phyloP scores from a whole-genome alignment of 2,329 filamentous ascomycete genomes.

The Apiospora hydei region DNA sequence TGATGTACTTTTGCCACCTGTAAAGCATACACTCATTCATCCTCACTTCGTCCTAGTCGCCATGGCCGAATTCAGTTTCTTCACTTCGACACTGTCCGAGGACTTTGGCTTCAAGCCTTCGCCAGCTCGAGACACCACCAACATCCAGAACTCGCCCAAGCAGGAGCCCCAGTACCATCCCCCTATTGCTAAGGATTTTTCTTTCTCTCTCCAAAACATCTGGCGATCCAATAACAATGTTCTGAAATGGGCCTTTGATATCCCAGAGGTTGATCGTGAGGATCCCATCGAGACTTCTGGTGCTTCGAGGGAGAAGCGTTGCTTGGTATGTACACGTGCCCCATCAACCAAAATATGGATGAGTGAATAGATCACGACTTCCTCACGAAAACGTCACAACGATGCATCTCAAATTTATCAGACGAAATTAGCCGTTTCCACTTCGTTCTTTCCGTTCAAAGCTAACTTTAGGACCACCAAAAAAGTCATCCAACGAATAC shows the following conservation, averaged over 20 bases:
- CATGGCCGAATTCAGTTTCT: slow-evolving; percentile 6
- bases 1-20: background rate
- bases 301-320: slow-evolving; percentile 34
- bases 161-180: slow-evolving; percentile 25
- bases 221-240: slow-evolving; percentile 36
- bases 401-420: background rate
- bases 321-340: slow-evolving; percentile 32
- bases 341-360: background rate
- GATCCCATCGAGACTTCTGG: background rate
- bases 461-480: background rate
- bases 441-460: background rate
- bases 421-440: background rate
- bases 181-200: slow-evolving; percentile 37
- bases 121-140: background rate
- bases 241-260: slow-evolving; percentile 38
- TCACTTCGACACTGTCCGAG: background rate
- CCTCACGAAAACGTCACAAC: background rate
- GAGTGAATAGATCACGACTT: background rate
- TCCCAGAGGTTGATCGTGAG: slow-evolving; percentile 27
- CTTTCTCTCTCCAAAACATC: slow-evolving; percentile 35
- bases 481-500: slow-evolving; percentile 28
- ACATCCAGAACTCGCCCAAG: background rate
- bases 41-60: background rate
- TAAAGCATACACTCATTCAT: background rate
- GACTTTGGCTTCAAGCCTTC: slow-evolving; percentile 15